A percentile compares a stretch with the other conserved stretches of the same genome.
These are phyloP conservation scores for Botrytis fabae DNA, from an alignment of 2,329 filamentous ascomycete species.

Conservation along the genomic window DNA sequence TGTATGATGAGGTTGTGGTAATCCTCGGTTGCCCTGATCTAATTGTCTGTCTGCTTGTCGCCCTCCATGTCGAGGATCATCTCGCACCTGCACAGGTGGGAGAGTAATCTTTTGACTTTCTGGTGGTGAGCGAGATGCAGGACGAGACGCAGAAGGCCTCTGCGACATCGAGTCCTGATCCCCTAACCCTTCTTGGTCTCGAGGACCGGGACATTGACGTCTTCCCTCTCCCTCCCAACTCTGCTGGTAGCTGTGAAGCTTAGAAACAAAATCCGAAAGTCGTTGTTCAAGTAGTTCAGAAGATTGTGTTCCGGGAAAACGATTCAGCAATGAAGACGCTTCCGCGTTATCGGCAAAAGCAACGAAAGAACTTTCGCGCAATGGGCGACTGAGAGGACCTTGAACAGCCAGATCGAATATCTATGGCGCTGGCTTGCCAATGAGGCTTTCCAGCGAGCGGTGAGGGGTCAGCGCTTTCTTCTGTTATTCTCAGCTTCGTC, in stretches of 20 bases:
- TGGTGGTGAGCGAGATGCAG: conserved; percentile 50
- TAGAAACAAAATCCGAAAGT: conserved; percentile 40
- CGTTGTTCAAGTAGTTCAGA: conserved; percentile 38
- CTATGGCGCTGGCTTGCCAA: conserved; percentile 34
- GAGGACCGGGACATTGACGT: conserved; percentile 59
- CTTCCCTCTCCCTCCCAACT: conserved; percentile 41
- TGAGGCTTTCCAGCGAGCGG: conserved; percentile 35
- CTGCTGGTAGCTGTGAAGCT: conserved; percentile 42
- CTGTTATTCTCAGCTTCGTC: conserved; percentile 33
- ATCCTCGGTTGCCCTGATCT: conserved; percentile 33
- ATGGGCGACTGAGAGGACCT: conserved; percentile 40
- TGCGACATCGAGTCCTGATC: conserved; percentile 66
- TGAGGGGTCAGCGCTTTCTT: conserved; percentile 31
- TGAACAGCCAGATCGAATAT: conserved; percentile 46
- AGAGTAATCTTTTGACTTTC: conserved; percentile 40
- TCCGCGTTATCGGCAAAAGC: conserved; percentile 39
- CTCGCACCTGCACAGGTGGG: conserved; percentile 40
- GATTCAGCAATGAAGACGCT: conserved; percentile 36
- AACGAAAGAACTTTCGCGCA: conserved; percentile 40
- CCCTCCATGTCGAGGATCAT: conserved; percentile 36
- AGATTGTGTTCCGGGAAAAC: conserved; percentile 35
- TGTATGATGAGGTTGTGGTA: conserved; percentile 26
- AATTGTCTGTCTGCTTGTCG: conserved; percentile 34
- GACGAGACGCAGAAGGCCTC: conserved; percentile 57
- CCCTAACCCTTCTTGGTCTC: conserved; percentile 53